A percentile compares a stretch with the other conserved stretches of the same genome.
phyloP scores from a whole-genome alignment of 2,329 filamentous ascomycete genomes.

The Paraphaeosphaeria sporulosa region DNA sequence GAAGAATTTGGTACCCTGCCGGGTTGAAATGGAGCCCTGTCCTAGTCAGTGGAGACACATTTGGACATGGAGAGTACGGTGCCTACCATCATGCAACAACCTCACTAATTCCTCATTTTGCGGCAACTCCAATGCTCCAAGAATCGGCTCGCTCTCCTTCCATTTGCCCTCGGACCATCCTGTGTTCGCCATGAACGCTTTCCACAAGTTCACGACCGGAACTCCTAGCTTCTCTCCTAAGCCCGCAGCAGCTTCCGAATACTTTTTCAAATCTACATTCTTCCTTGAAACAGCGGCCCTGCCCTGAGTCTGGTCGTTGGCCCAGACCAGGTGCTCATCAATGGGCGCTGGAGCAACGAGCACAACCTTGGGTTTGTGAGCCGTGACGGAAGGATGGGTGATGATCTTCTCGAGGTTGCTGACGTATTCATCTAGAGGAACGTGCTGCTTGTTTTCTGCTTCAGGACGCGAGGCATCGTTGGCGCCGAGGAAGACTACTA shows the following conservation, averaged over 20 bases:
- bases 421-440: constrained; percentile 78
- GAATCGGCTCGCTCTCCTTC: constrained; percentile 54
- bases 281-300: constrained; percentile 56
- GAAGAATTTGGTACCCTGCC: constrained; percentile 64
- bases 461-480: constrained; percentile 82
- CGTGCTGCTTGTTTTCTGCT: constrained; percentile 72
- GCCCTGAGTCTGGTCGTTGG: constrained; percentile 52
- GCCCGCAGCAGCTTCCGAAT: constrained; percentile 69
- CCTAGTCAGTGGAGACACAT: constrained; percentile 19
- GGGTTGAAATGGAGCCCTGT: constrained; percentile 66
- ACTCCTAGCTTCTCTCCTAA: constrained; percentile 65
- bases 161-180: constrained; percentile 56
- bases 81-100: constrained; percentile 65
- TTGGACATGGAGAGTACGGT: background rate
- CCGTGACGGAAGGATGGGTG: constrained; percentile 71
- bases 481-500: constrained; percentile 84
- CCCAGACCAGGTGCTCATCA: constrained; percentile 74
- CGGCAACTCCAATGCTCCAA: constrained; percentile 65
- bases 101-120: constrained; percentile 62
- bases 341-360: constrained; percentile 84
- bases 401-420: constrained; percentile 76
- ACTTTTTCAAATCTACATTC: constrained; percentile 69
- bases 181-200: constrained; percentile 73
- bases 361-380: constrained; percentile 76
- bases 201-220: constrained; percentile 80